Conservation (phyloP, 225 moss, liverwort and hornwort species). For the Neckera pumila region DNA sequence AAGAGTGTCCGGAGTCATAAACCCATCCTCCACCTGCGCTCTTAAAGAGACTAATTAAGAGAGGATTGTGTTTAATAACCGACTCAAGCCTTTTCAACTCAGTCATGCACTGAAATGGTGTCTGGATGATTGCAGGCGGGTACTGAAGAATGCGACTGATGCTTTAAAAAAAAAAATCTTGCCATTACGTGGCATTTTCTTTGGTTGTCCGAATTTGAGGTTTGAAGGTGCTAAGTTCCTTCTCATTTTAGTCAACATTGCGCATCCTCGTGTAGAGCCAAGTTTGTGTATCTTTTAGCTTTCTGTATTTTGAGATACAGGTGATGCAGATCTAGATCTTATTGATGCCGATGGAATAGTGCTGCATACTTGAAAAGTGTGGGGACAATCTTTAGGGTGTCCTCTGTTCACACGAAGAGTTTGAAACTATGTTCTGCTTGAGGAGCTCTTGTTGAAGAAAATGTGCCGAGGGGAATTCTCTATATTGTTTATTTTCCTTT, state of each 20-base stretch:
- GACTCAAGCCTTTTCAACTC: background rate
- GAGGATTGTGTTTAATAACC: background rate
- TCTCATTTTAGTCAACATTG: background rate
- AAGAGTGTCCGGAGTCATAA: background rate
- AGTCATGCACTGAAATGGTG: background rate
- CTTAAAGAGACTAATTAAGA: background rate
- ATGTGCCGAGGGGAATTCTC: background rate
- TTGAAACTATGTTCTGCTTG: background rate
- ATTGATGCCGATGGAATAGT: background rate
- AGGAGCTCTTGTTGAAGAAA: background rate
- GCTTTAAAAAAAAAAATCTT: background rate
- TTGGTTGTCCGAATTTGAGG: background rate
- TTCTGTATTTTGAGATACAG: background rate
- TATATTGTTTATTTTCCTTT: background rate
- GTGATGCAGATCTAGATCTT: background rate
- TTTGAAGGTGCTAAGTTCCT: background rate
- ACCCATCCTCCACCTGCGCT: background rate
- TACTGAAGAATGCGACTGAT: conserved; percentile 14
- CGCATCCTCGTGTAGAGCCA: background rate
- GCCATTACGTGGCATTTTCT: background rate
- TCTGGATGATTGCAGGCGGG: conserved; percentile 13
- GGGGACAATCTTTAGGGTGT: background rate
- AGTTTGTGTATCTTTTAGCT: background rate
- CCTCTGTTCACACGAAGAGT: background rate
- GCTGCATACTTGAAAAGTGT: background rate